Base-by-base conservation (phyloP, 2,329 filamentous ascomycete species). In the Clonostachys sp. region DNA sequence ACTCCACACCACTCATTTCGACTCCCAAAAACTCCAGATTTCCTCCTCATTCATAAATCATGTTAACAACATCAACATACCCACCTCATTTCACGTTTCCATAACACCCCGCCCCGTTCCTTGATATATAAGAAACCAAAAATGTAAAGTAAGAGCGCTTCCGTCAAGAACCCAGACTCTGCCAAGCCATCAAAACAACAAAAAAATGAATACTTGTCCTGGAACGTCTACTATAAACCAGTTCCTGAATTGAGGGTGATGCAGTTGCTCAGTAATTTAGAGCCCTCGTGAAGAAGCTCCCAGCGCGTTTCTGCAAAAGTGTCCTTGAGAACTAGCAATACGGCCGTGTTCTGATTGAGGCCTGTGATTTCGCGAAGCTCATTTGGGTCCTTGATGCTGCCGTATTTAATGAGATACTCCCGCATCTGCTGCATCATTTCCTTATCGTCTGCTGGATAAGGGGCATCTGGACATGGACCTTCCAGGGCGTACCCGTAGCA, bases 401-500 rank as follows among this genome's bases (percentile, higher is more conserved):
- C 88, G 10, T 94, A 83, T 44, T 83, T 79, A 47, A 78, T 69
- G 42, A 99, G 76, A 60, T 89, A 97, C 14, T 77, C 75, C 45
- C 86, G 80, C 91, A 96, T 95, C 57, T 92, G 85, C 39, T 72
- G 75, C 41, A 87, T 78, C 62, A 87, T 85, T 52, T 89, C 85
- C 13, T 83, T 78, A 44, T 76, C 75, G 1, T 74, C 84, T 36
- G 63, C 66, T 48, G 87, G 81, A 17, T 71, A 68, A 55, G 67
- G 75, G 45, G 68, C 59, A 5, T 66, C 68, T 7, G 76, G 71
- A 48, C 88, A 81, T 0, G 90, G 80, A 0, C 94, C 94, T 56
- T 97, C 94, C 17, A 95, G 73, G 0, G 92, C 91, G 61, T 84
- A 96, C 3, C 91, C 92, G 59, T 97, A 99, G 50, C 84, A 90